Base-by-base conservation (phyloP, 2,329 filamentous ascomycete genomes). In the Domatiomyces globalis region DNA sequence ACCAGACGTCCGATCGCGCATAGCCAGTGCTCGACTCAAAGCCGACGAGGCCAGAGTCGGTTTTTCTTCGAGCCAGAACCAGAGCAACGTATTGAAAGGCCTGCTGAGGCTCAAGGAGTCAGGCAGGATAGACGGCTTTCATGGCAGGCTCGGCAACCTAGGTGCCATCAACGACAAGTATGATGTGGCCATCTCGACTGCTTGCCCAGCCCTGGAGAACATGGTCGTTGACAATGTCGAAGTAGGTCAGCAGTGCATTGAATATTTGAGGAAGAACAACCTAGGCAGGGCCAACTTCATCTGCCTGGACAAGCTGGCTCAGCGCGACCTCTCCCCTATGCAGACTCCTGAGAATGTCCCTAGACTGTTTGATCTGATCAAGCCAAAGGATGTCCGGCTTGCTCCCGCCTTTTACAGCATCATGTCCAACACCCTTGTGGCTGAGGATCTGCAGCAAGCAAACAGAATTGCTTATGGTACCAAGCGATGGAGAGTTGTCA, bases 161-260 rank as follows among this genome's bases (percentile, higher is more conserved):
- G 92, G 92, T 44, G 83, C 86, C 0, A 98, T 98, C 59, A 89
- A 98, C 62, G 77, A 86, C 64, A 87, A 86, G 68, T 98, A 94
- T 66, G 92, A 98, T 63, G 81, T 98, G 44, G 92, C 92, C n/a
- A 95, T 98, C 54, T 98, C 94, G 0, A 98, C 92, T 0, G 94
- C 92, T 9, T 96, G 92, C 60, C 83, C 86, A 45, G 78, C 85
- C 2, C 78, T 98, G 8, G 87, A 98, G 67, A 95, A 96, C 64
- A 89, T 98, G 68, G 90, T 98, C 8, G 94, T 94, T 0, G 92
- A 96, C 62, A 89, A 87, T 0, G 90, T 96, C 12, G 92, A 96
- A 62, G 86, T 88, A 53, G 92, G 89, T 57, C 92, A 98, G 67
- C 89, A 96, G 66, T 98, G 94, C 67, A 96, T 98, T 57, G 92